A percentile compares a stretch with the other conserved stretches of the same genome.
These are phyloP conservation scores for Larix kaempferi DNA, from an alignment of 75 land plant genomes.

Conservation along the genomic window DNA sequence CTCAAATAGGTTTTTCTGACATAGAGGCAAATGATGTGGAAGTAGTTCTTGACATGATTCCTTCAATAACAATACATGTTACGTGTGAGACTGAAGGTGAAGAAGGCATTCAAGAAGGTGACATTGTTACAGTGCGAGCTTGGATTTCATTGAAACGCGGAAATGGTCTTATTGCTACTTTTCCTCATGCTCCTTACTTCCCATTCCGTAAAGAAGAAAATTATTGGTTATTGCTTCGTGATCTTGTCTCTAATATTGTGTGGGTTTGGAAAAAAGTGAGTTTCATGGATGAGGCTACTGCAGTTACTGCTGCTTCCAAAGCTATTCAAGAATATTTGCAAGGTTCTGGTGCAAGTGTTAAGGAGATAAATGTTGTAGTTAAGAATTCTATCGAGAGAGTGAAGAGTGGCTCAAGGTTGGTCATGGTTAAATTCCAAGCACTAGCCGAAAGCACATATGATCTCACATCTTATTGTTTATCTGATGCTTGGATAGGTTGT, in stretches of 20 bases:
- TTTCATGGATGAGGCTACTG: slow-evolving; percentile 87
- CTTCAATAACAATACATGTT: slow-evolving; percentile 63
- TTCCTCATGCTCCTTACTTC: slow-evolving; percentile 84
- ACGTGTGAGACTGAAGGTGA: slow-evolving; percentile 97
- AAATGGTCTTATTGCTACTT: slow-evolving; percentile 72
- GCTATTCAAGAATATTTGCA: slow-evolving; percentile 74
- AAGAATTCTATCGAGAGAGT: slow-evolving; percentile 72
- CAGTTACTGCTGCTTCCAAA: slow-evolving; percentile 77
- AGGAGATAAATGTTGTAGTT: slow-evolving; percentile 60
- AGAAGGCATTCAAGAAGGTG: slow-evolving; percentile 96
- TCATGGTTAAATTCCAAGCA: slow-evolving; percentile 86
- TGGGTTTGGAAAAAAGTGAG: slow-evolving; percentile 85
- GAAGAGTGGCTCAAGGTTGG: slow-evolving; percentile 67
- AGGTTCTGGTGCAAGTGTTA: slow-evolving; percentile 69
- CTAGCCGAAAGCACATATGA: slow-evolving; percentile 86
- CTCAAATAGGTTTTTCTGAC: slow-evolving; percentile 68
- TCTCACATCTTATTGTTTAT: slow-evolving; percentile 68
- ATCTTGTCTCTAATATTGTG: slow-evolving; percentile 61
- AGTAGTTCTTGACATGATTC: slow-evolving; percentile 82
- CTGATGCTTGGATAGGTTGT: slow-evolving; percentile 93
- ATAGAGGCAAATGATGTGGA: slow-evolving; percentile 70
- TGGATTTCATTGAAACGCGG: slow-evolving; percentile 84
- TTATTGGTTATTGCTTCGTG: slow-evolving; percentile 88
- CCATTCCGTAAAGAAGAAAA: slow-evolving; percentile 93
- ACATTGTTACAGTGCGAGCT: slow-evolving; percentile 83